Base-by-base conservation (phyloP, 2,329 filamentous ascomycete species). In the Botrytis pseudocinerea region DNA sequence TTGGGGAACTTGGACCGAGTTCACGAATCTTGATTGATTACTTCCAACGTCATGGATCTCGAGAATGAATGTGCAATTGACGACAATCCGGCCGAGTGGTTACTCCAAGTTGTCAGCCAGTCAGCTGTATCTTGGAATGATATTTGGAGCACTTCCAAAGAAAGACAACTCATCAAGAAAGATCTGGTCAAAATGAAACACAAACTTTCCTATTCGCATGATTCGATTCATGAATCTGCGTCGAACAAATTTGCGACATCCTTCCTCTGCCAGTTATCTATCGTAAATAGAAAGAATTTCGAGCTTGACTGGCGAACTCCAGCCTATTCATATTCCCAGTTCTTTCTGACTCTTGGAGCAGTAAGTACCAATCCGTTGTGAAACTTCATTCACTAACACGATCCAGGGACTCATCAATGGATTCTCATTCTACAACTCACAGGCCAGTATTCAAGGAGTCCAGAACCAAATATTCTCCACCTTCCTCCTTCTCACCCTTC, bases 21-120 rank as follows among this genome's bases (percentile, higher is more conserved):
- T 74, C 72, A 22, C n/a, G 69, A 18, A 74, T 69, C 10, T 54
- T 78, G 12, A 70, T 75, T 28, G 84, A 84, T 75, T 95, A 96
- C 83, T 95, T 96, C 77, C 91, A 93, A 80, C 85, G 87, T 69
- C 88, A 92, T 75, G 90, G 92, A 71, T 91, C 89, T 1, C 84
- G 84, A 48, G 79, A 84, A 32, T 95, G 92, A 84, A 32, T 95
- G 92, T 80, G 90, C 89, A 1, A 78, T 83, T 1, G 88, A 88
- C 14, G 91, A 90, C 44, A 96, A 95, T 82, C 93, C 92, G 6
- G 93, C 93, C 38, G 93, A 95, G 81, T 94, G 91, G 90, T 93
- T 62, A 18, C 60, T 62, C 10, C 22, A 42, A 22, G 25, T 62
- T 22, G 3, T 62, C 22, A 25, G 8, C 94, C 91, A 81, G 87